A percentile compares a stretch with the other conserved stretches of the same genome.
Evolutionary conservation across 1,139 yeast genomes (phyloP).

Genomic region (Taiozyma sp.): DNA sequence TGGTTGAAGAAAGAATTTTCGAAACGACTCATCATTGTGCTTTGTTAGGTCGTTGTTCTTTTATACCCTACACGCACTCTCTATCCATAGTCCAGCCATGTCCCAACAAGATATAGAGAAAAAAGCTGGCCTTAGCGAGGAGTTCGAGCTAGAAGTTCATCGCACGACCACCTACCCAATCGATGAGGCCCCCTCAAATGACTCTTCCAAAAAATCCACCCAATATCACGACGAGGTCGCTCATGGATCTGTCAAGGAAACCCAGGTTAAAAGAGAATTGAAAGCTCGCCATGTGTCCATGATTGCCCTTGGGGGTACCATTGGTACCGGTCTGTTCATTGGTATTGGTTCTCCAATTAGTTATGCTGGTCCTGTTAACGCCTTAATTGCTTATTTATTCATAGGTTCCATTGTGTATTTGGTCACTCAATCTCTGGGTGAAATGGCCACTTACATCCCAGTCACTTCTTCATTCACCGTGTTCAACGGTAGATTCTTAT

Average conservation of each 20-base stretch:
- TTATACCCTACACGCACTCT: neutral
- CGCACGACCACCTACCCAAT: neutral
- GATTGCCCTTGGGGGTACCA: constrained; percentile 67
- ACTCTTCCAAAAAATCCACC: constrained; percentile 5
- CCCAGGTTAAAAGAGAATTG: constrained; percentile 41
- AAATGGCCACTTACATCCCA: constrained; percentile 72
- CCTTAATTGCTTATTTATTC: constrained; percentile 59
- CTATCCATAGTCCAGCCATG: neutral
- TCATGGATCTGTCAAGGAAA: constrained; percentile 27
- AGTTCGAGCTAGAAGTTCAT: neutral
- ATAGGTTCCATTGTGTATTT: constrained; percentile 62
- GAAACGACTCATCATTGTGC: neutral
- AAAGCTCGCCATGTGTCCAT: constrained; percentile 59
- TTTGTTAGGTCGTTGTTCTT: too few relatives aligned
- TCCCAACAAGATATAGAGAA: neutral
- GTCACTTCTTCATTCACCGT: constrained; percentile 62
- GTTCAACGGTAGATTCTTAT: constrained; percentile 51
- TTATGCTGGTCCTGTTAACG: constrained; percentile 69
- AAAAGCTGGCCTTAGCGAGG: neutral
- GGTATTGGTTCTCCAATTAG: constrained; percentile 51
- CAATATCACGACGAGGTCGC: constrained; percentile 10
- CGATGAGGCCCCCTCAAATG: neutral
- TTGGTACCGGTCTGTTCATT: constrained; percentile 63
- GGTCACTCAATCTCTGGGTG: constrained; percentile 69
- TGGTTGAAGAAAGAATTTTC: neutral